These are phyloP conservation scores for Quercus parvula DNA, from an alignment of 306 rosid species.

Conservation along the genomic window DNA sequence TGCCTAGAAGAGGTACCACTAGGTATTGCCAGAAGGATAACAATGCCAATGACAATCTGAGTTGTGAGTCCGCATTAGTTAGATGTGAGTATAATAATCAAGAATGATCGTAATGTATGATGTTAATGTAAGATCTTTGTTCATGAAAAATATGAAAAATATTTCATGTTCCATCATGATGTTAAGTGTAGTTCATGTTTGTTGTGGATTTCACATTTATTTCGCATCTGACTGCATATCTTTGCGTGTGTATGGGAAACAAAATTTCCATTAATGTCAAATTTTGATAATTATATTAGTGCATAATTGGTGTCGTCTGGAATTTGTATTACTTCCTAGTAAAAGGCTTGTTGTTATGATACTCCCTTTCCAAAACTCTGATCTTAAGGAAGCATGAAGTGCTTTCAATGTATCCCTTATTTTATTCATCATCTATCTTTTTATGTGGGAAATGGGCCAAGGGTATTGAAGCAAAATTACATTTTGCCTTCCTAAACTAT, in stretches of 20 bases:
- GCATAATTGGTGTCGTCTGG: not conserved
- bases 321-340: not conserved
- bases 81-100: not conserved
- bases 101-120: slow-evolving; percentile 1
- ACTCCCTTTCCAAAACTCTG: not conserved
- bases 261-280: not conserved
- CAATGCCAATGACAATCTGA: not conserved
- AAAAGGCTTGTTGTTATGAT: not conserved
- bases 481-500: no score
- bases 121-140: not conserved
- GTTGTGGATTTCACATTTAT: not conserved
- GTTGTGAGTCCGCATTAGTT: not conserved
- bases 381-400: not conserved
- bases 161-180: not conserved
- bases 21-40: not conserved
- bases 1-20: slow-evolving; percentile 8
- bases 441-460: no score
- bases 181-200: not conserved
- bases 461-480: no score
- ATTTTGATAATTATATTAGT: not conserved
- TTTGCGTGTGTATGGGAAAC: not conserved
- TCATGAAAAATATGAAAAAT: not conserved
- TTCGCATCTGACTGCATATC: not conserved
- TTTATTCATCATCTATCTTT: not conserved
- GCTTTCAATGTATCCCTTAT: not conserved